phyloP scores from a whole-genome alignment of 1,284 basidiomycete species.

The Sparassis latifolia region DNA sequence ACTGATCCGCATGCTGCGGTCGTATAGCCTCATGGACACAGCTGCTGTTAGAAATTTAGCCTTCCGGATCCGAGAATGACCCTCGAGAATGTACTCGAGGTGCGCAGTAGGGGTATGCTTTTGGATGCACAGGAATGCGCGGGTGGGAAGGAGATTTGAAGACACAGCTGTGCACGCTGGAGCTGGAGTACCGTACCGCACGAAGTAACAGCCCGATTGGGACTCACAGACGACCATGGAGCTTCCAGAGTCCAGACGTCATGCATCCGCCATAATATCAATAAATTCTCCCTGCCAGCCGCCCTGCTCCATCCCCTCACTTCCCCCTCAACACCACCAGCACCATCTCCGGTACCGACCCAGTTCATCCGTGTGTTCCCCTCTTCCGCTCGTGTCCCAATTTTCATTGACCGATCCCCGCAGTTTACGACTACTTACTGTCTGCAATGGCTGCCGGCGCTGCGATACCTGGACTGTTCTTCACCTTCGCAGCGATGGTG shows the following conservation, averaged over 20 bases:
- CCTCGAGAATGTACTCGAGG: no score
- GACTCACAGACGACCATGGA: no score
- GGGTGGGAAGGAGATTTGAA: no score
- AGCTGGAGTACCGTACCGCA: no score
- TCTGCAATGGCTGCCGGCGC: constrained; percentile 30
- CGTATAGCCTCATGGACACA: no score
- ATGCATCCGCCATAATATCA: not conserved
- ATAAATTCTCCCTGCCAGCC: not conserved
- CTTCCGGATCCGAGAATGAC: no score
- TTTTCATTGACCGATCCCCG: constrained; percentile 2
- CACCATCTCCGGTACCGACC: not conserved
- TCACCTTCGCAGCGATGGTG: constrained; percentile 56
- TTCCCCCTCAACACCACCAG: not conserved
- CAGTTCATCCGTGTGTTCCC: constrained; percentile 2
- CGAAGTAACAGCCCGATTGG: no score
- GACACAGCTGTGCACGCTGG: no score
- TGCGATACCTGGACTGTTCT: constrained; percentile 43
- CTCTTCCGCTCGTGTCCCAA: not conserved
- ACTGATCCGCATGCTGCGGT: no score
- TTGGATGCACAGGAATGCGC: no score
- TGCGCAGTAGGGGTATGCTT: no score
- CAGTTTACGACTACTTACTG: constrained; percentile 16
- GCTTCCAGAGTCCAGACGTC: not conserved
- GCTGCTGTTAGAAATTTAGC: no score
- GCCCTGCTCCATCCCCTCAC: not conserved